Evolutionary conservation across 2,329 filamentous ascomycete species (phyloP).

Genomic region (Cryphonectria radicalis): DNA sequence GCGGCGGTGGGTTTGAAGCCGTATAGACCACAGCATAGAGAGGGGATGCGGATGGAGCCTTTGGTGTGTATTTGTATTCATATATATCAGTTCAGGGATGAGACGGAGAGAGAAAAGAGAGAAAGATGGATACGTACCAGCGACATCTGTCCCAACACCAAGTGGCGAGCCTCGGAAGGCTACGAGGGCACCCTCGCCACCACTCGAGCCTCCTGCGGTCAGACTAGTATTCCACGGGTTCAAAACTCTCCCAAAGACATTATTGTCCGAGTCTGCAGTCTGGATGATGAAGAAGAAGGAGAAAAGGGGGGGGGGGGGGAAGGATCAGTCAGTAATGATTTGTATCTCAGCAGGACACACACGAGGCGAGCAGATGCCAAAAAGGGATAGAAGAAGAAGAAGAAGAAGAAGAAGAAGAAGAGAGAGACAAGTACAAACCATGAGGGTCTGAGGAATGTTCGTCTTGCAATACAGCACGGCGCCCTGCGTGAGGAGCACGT

Average conservation of each 20-base stretch:
- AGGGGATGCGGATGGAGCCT: constrained; percentile 32
- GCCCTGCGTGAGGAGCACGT: constrained; percentile 28
- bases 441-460: constrained; percentile 31
- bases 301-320: background rate
- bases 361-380: background rate
- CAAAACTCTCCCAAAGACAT: constrained; percentile 26
- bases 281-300: background rate
- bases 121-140: constrained; percentile 8
- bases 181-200: constrained; percentile 30
- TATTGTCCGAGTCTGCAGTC: constrained; percentile 30
- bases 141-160: constrained; percentile 31
- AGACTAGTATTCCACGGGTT: constrained; percentile 29
- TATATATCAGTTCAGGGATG: background rate
- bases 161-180: constrained; percentile 31
- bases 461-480: constrained; percentile 32
- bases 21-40: constrained; percentile 31
- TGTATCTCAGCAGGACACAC: background rate
- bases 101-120: background rate
- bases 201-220: constrained; percentile 30
- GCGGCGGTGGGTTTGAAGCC: constrained; percentile 29
- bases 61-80: background rate
- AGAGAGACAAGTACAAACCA: constrained; percentile 17
- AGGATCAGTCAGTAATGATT: too few species aligned
- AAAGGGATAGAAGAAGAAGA: background rate
- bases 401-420: too few species aligned